A percentile compares a stretch with the other conserved stretches of the same genome.
Conservation (phyloP, 495 filamentous ascomycete genomes). For the Tuber microsphaerosporum region DNA sequence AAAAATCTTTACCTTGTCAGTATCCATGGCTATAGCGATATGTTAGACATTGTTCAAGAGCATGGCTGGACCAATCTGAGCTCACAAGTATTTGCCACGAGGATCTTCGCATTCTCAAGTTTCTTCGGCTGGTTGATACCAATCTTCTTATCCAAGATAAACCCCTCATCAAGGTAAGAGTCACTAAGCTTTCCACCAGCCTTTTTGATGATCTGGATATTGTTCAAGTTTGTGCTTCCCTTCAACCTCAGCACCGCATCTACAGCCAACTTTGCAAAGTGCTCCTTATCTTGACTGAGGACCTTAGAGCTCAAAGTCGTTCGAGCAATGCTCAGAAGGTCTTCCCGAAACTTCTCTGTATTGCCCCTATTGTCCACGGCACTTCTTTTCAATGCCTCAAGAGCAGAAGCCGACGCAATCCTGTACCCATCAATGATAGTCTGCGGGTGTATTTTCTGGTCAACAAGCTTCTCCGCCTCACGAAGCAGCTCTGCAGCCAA, state of each 20-base stretch:
- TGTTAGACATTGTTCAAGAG: slow-evolving; percentile 12
- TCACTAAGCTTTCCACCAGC: slow-evolving; percentile 93
- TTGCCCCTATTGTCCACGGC: slow-evolving; percentile 86
- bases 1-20: slow-evolving; percentile 99
- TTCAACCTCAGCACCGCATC: slow-evolving; percentile 87
- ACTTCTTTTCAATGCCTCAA: slow-evolving; percentile 70
- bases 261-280: slow-evolving; percentile 84
- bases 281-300: slow-evolving; percentile 81
- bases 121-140: slow-evolving; percentile 97
- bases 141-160: slow-evolving; percentile 97
- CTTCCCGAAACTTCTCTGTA: slow-evolving; percentile 73
- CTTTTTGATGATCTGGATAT: slow-evolving; percentile 99
- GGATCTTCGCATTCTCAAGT: slow-evolving; percentile 93
- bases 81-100: slow-evolving; percentile 77
- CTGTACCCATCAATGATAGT: slow-evolving; percentile 98
- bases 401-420: slow-evolving; percentile 84
- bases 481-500: slow-evolving; percentile 89
- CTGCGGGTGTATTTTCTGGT: slow-evolving; percentile 96
- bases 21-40: slow-evolving; percentile 71
- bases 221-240: slow-evolving; percentile 87
- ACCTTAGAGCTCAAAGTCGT: slow-evolving; percentile 99
- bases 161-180: slow-evolving; percentile 94
- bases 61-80: not conserved
- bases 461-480: slow-evolving; percentile 92
- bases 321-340: slow-evolving; percentile 81